Evolutionary conservation across 1,284 basidiomycete species (phyloP), one percentile per base, ranked within the genome.

Genomic region (Malassezia vespertilionis): DNA sequence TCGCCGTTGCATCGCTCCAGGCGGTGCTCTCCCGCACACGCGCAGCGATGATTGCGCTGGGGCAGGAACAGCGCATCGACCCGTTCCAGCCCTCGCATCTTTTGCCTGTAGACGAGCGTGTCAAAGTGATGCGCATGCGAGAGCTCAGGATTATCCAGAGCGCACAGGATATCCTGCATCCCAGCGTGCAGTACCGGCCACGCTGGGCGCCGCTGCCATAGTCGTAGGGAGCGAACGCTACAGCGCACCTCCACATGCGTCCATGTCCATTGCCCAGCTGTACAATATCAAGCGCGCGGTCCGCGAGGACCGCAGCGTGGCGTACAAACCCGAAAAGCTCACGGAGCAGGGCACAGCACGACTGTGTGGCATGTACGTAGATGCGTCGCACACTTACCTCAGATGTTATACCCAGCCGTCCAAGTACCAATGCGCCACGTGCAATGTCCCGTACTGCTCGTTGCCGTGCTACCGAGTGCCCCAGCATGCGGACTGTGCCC

Each of bases 1-100:
- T 72, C 24, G 83, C 90, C 0, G 77, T 95, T 18, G 79, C 80
- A 1, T 84, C 82, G 51, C 86, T 91, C 0, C 86, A 95, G 61
- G 79, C 81, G n/a, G 77, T 99, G 26, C 76, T 99, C 12, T 15
- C 27, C 9, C 35, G 45, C 33, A 49, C 38, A 18, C 33, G 32
- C 21, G 15, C 15, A 11, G 12, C 36, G 22, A 45, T 49, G 46
- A 22, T 18, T 10, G 24, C 24, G 24, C 22, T 31, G 14, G 32
- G 37, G 12, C 3, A 28, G 17, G 14, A 15, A 20, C 31, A 17
- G 17, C 34, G 28, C 27, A 33, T 41, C 22, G 55, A 52, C 24
- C 42, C 52, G 4, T 38, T 46, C 11, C 31, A 41, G 22, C 32
- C 42, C 4, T 15, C 35, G 27, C 30, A 42, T 20, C 28, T 21